Evolutionary conservation across 352 stramenopile genomes (phyloP).

Genomic region (Globisporangium echinulatum): DNA sequence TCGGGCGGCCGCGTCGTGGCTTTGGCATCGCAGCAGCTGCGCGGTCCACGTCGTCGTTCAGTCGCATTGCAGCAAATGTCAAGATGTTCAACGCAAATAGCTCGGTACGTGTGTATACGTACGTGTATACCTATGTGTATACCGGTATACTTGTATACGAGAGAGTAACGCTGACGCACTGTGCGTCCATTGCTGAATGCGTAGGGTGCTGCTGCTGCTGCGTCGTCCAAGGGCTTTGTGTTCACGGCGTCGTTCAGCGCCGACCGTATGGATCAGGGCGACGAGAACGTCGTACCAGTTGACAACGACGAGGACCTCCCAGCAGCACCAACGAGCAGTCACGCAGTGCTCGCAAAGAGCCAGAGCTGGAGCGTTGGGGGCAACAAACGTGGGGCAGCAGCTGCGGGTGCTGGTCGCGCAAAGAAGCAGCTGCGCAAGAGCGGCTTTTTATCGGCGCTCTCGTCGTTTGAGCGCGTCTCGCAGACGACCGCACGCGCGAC

Average conservation of each 20-base stretch:
- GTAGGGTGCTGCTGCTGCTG: neutral
- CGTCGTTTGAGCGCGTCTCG: constrained; percentile 62
- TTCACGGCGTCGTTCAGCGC: constrained; percentile 67
- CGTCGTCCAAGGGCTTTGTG: constrained; percentile 63
- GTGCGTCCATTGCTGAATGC: no score
- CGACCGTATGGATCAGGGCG: constrained; percentile 28
- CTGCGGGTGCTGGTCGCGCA: neutral
- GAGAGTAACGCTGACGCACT: neutral
- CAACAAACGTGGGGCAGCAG: constrained; percentile 10
- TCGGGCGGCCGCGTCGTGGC: constrained; percentile 24
- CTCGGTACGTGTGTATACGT: constrained; percentile 32
- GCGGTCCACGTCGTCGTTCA: constrained; percentile 57
- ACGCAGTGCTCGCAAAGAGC: constrained; percentile 33
- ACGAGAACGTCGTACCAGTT: constrained; percentile 27
- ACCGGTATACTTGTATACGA: no score
- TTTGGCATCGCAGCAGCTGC: constrained; percentile 40
- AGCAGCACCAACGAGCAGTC: constrained; percentile 2
- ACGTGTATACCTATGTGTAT: neutral
- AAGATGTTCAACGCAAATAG: constrained; percentile 62
- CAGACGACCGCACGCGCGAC: constrained; percentile 17
- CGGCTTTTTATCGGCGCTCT: constrained; percentile 61
- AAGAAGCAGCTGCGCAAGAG: constrained; percentile 38
- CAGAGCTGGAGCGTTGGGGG: constrained; percentile 37
- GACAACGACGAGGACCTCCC: constrained; percentile 16
- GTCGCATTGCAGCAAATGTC: constrained; percentile 56